These are phyloP conservation scores for Tuber borchii DNA, from an alignment of 495 filamentous ascomycete species.

Conservation along the genomic window DNA sequence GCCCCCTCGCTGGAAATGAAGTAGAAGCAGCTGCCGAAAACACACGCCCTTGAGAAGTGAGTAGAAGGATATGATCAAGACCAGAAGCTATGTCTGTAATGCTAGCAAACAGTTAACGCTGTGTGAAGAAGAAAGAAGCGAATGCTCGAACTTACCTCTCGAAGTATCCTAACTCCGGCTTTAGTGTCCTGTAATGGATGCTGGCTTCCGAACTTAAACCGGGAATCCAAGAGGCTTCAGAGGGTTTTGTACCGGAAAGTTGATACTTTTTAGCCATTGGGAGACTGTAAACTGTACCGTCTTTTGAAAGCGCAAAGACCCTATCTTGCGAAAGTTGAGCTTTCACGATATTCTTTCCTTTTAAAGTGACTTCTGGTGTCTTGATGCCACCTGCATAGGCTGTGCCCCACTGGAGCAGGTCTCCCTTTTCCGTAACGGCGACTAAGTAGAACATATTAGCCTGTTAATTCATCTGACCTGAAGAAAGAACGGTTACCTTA, in stretches of 20 bases:
- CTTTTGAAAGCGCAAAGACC: constrained; percentile 68
- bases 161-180: constrained; percentile 61
- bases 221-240: constrained; percentile 66
- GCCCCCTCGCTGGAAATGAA: constrained; percentile 71
- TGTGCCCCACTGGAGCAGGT: constrained; percentile 85
- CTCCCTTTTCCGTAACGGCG: constrained; percentile 79
- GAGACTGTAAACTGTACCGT: constrained; percentile 79
- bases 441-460: constrained; percentile 34
- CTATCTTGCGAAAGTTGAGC: constrained; percentile 71
- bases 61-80: constrained; percentile 73
- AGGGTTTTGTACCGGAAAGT: constrained; percentile 53
- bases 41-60: constrained; percentile 78
- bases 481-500: constrained; percentile 18
- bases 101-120: constrained; percentile 12
- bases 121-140: not conserved
- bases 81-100: constrained; percentile 67
- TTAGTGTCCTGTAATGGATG: constrained; percentile 64
- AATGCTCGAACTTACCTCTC: constrained; percentile 51
- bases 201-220: constrained; percentile 57
- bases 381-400: constrained; percentile 57
- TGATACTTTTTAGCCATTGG: constrained; percentile 72
- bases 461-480: not conserved
- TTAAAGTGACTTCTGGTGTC: constrained; percentile 63
- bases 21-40: constrained; percentile 76
- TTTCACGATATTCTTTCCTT: constrained; percentile 69